Evolutionary conservation across 164 flowering plant species (phyloP).

Genomic region (Kalanchoe fedtschenkoi): DNA sequence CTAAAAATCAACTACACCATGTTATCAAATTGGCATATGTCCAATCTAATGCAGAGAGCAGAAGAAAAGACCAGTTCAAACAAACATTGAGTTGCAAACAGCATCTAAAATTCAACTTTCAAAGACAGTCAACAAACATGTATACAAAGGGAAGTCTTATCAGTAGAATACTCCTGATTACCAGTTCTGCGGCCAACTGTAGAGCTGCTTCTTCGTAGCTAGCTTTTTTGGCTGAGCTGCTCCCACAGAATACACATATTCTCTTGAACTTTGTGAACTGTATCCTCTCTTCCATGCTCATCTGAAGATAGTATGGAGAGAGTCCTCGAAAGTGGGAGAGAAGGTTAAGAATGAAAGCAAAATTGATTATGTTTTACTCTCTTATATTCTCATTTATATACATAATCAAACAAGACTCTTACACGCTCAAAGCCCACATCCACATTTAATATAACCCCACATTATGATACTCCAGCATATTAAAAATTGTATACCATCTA

Average conservation of each 20-base stretch:
- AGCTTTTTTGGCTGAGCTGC: conserved; percentile 73
- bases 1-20: too few species aligned
- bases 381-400: background rate
- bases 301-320: background rate
- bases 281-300: background rate
- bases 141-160: background rate
- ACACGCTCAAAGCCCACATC: background rate
- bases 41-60: too few species aligned
- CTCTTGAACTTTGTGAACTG: conserved; percentile 42
- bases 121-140: background rate
- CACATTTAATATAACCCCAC: background rate
- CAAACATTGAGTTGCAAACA: too few species aligned
- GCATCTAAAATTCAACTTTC: background rate
- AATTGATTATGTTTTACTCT: background rate
- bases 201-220: conserved; percentile 81
- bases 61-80: too few species aligned
- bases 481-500: background rate
- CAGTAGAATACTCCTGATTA: conserved; percentile 14
- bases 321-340: background rate
- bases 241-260: conserved; percentile 87
- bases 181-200: conserved; percentile 73
- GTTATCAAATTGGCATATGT: too few species aligned
- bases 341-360: background rate
- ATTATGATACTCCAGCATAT: background rate
- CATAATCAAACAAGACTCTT: background rate